Base-by-base conservation (phyloP, 306 rosid genomes). In the Inga oerstediana region DNA sequence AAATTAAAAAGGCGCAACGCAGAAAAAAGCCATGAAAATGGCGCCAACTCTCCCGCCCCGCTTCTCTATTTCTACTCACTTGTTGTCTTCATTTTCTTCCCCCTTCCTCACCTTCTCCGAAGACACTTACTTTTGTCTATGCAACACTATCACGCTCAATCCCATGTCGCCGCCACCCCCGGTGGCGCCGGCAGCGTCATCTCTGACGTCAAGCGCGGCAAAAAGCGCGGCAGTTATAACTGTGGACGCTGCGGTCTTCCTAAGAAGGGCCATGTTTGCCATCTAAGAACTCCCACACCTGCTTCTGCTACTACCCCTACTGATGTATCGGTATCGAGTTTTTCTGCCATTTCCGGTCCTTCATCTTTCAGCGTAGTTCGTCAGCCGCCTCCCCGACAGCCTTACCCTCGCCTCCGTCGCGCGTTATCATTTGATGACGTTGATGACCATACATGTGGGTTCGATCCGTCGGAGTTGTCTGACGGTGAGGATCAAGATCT, bases 161-260 rank as follows among this genome's bases (percentile, higher is more conserved):
- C 87, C 12, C 87, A 89, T 10, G 27, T 66, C 75, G 64, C 85
- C 22, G 72, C 83, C 49, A 9, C 49, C 34, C 20, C 79, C 0
- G 78, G 46, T 20, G 86, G 89, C 8, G 77, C 78, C 0, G 34
- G 71, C 56, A 32, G 79, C 13, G 43, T 81, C 4, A 15, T 32
- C 5, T 78, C 89, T 13, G 86, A 85, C 1, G 5, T 9, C 2
- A 94, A 92, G 82, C 89, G 77, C 0, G 94, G 88, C 27, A 97
- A 88, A 72, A 90, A 83, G 79, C 97, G 99, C 0, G 99, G 99
- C 15, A 88, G 87, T 48, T 97, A 97, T 76, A 94, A 87, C 90
- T 97, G 99, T 30, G 95, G 99, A 45, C 94, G 98, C 0, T 97
- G 99, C 10, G 98, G 99, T 16, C 94, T 81, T 3, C 99, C 99